phyloP scores from a whole-genome alignment of 2,329 filamentous ascomycete genomes.

The Coniosporium tulheliwenetii region DNA sequence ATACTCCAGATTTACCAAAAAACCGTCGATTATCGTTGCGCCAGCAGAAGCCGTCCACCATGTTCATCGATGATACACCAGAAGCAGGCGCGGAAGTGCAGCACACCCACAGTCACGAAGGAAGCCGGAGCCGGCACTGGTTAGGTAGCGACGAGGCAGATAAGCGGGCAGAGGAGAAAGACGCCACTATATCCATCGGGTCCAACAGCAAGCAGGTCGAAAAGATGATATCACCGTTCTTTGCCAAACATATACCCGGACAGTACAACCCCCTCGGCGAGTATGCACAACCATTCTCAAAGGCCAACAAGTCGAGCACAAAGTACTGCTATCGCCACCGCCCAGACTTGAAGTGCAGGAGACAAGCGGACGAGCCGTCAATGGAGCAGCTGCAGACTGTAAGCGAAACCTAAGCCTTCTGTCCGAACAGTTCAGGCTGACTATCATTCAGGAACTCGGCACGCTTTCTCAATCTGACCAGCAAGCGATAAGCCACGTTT shows the following conservation, averaged over 20 bases:
- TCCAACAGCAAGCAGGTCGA: conserved; percentile 47
- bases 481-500: conserved; percentile 91
- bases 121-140: conserved; percentile 1
- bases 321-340: conserved; percentile 93
- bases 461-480: conserved; percentile 71
- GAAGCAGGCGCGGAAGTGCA: conserved; percentile 3
- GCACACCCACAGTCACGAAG: conserved; percentile 2
- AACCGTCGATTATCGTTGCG: conserved; percentile 1
- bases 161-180: conserved; percentile 4
- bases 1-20: conserved; percentile 3
- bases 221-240: conserved; percentile 72
- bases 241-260: conserved; percentile 77
- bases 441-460: conserved; percentile 52
- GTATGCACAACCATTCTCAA: conserved; percentile 16
- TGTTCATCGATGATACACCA: conserved; percentile 5
- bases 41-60: conserved; percentile 1
- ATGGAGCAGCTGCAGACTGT: conserved; percentile 91
- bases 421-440: conserved; percentile 10
- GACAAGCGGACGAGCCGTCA: conserved; percentile 84
- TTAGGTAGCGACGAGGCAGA: conserved; percentile 5
- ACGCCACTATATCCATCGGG: conserved; percentile 22
- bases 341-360: conserved; percentile 83
- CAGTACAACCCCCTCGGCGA: conserved; percentile 68
- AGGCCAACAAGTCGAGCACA: conserved; percentile 47
- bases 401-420: conserved; percentile 17